These are phyloP conservation scores for Tripterygium wilfordii DNA, from an alignment of 177 flowering plant species.

Conservation along the genomic window DNA sequence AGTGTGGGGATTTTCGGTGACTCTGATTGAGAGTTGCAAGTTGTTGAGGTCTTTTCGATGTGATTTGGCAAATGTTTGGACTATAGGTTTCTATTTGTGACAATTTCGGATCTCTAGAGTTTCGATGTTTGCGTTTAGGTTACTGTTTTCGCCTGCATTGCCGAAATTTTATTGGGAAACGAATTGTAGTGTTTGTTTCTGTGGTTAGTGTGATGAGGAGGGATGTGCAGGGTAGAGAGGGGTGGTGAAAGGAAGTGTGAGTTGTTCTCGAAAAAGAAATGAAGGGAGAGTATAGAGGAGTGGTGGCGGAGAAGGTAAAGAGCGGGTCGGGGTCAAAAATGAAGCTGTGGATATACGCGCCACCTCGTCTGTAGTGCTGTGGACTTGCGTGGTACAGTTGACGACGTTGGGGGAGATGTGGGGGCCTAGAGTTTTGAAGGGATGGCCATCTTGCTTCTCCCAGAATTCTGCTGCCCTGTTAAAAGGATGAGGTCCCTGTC, in stretches of 20 bases:
- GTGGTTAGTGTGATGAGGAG: not conserved
- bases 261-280: slow-evolving; percentile 6
- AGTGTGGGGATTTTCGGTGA: no score
- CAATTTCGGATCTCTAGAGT: no score
- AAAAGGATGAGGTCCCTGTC: not conserved
- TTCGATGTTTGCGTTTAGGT: no score
- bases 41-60: no score
- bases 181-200: not conserved
- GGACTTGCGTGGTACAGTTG: slow-evolving; percentile 4
- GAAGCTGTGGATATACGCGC: slow-evolving; percentile 6
- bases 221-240: slow-evolving; percentile 24
- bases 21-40: no score
- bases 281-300: slow-evolving; percentile 35
- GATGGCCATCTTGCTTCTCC: slow-evolving; percentile 1
- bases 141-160: no score
- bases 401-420: slow-evolving; percentile 4
- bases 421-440: slow-evolving; percentile 4
- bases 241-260: slow-evolving; percentile 4
- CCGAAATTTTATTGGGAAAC: no score
- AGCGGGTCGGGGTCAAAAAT: slow-evolving; percentile 23
- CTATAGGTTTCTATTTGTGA: no score
- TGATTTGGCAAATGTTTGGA: no score
- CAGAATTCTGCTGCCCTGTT: not conserved
- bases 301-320: slow-evolving; percentile 34
- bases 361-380: slow-evolving; percentile 1